These are phyloP conservation scores for Lolium rigidum DNA, from an alignment of 176 grass and related monocot species.

Conservation along the genomic window DNA sequence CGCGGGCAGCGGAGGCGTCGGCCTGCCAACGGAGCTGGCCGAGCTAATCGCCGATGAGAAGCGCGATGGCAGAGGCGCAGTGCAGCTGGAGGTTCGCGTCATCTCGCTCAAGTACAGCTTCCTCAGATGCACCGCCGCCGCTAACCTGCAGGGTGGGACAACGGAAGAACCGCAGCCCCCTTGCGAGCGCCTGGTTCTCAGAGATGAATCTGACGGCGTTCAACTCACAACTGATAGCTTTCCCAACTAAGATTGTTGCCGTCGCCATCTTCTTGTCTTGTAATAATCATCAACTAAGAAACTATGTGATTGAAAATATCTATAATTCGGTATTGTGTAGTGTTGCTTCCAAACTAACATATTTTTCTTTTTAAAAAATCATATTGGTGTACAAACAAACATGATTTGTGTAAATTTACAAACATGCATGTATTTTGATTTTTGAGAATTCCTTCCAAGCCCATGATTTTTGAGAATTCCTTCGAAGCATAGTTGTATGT, in stretches of 20 bases:
- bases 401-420: too few species aligned
- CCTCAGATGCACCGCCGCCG: constrained; percentile 9
- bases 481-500: too few species aligned
- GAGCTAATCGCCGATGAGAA: constrained; percentile 13
- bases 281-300: background rate
- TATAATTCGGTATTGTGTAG: too few species aligned
- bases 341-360: too few species aligned
- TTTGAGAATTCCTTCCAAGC: too few species aligned
- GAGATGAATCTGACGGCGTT: background rate
- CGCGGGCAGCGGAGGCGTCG: constrained; percentile 29
- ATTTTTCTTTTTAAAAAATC: too few species aligned
- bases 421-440: too few species aligned
- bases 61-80: constrained; percentile 19
- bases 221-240: background rate
- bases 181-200: background rate
- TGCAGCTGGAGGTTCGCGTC: background rate
- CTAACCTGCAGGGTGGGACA: background rate
- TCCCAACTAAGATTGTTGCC: background rate
- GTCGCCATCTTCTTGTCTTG: background rate
- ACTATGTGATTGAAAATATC: too few species aligned
- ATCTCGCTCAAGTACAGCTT: constrained; percentile 1
- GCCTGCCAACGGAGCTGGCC: constrained; percentile 10
- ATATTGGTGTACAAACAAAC: too few species aligned
- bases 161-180: background rate
- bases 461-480: too few species aligned